A percentile compares a stretch with the other conserved stretches of the same genome.
phyloP scores from a whole-genome alignment of 2,329 filamentous ascomycete genomes.

The Hyphodiscus sp. region DNA sequence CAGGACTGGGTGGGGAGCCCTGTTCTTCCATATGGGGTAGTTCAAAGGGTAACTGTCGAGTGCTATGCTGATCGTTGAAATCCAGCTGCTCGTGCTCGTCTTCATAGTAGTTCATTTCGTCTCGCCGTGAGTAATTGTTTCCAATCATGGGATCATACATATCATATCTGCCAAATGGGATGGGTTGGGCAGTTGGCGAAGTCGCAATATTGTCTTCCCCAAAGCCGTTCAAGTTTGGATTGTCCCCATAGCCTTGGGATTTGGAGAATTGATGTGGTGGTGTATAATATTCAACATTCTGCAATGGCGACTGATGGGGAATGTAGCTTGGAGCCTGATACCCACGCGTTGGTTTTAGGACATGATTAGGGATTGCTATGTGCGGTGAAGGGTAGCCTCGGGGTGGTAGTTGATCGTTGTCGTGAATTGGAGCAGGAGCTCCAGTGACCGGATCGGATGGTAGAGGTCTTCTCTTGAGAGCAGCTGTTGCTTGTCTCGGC shows the following conservation, averaged over 20 bases:
- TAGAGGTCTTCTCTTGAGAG: slow-evolving; percentile 76
- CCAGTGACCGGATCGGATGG: slow-evolving; percentile 65
- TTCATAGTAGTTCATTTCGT: slow-evolving; percentile 13
- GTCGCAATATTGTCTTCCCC: slow-evolving; percentile 8
- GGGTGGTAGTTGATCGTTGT: slow-evolving; percentile 40
- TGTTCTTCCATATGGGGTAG: slow-evolving; percentile 23
- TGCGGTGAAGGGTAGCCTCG: slow-evolving; percentile 31
- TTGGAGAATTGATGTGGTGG: slow-evolving; percentile 17
- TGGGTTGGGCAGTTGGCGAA: slow-evolving; percentile 13
- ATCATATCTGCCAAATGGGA: slow-evolving; percentile 22
- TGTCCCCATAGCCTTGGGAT: slow-evolving; percentile 19
- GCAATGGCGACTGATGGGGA: slow-evolving; percentile 47
- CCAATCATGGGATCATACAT: slow-evolving; percentile 21
- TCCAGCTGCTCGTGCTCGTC: slow-evolving; percentile 17
- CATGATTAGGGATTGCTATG: slow-evolving; percentile 35
- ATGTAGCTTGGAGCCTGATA: slow-evolving; percentile 40
- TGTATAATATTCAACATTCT: slow-evolving; percentile 39
- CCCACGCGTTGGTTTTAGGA: slow-evolving; percentile 41
- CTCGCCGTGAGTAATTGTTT: slow-evolving; percentile 16
- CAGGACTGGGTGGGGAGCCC: slow-evolving; percentile 27
- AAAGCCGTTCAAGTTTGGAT: slow-evolving; percentile 17
- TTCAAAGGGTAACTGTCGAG: slow-evolving; percentile 23
- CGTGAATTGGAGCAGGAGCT: slow-evolving; percentile 34
- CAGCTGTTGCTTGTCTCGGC: slow-evolving; percentile 45
- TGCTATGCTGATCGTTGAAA: slow-evolving; percentile 19